A percentile compares a stretch with the other conserved stretches of the same genome.
These are phyloP conservation scores for Neonectria neomacrospora DNA, from an alignment of 2,329 filamentous ascomycete species.

Conservation along the genomic window DNA sequence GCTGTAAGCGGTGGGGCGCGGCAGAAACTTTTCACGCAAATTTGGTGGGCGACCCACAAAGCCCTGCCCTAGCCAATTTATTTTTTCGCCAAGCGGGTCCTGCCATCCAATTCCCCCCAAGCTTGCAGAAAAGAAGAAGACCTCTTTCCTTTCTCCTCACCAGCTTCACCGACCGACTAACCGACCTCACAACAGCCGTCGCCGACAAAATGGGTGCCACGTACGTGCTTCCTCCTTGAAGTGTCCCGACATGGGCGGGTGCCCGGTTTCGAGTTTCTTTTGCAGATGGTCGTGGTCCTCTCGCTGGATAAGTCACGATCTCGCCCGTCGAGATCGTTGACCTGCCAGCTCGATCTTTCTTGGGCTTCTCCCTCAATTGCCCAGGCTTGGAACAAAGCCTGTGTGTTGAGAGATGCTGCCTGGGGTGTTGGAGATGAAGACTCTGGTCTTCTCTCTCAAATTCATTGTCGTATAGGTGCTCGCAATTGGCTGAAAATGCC, in stretches of 20 bases:
- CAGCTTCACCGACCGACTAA: slow-evolving; percentile 49
- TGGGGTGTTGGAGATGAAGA: slow-evolving; percentile 86
- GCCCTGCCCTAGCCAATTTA: slow-evolving; percentile 50
- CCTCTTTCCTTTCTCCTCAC: slow-evolving; percentile 21
- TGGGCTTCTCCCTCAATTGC: slow-evolving; percentile 67
- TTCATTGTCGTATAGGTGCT: slow-evolving; percentile 67
- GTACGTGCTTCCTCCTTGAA: slow-evolving; percentile 62
- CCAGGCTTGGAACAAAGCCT: slow-evolving; percentile 59
- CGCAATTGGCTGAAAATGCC: slow-evolving; percentile 44
- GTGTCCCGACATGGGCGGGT: slow-evolving; percentile 48
- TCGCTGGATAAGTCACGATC: slow-evolving; percentile 70
- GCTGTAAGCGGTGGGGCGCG: slow-evolving; percentile 50
- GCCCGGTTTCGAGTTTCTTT: slow-evolving; percentile 61
- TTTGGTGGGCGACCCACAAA: slow-evolving; percentile 42
- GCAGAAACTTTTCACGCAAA: slow-evolving; percentile 49
- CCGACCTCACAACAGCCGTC: slow-evolving; percentile 52
- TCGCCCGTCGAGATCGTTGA: slow-evolving; percentile 46
- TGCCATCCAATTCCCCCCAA: slow-evolving; percentile 27
- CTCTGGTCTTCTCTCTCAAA: slow-evolving; percentile 77
- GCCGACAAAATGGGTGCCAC: slow-evolving; percentile 60
- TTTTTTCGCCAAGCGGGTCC: slow-evolving; percentile 23
- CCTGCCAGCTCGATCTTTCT: slow-evolving; percentile 84
- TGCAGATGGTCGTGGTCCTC: slow-evolving; percentile 86
- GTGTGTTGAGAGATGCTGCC: slow-evolving; percentile 67
- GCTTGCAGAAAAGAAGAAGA: slow-evolving; percentile 32